A percentile compares a stretch with the other conserved stretches of the same genome.
Conservation (phyloP, 1,284 basidiomycete genomes). For the Moesziomyces sp. region DNA sequence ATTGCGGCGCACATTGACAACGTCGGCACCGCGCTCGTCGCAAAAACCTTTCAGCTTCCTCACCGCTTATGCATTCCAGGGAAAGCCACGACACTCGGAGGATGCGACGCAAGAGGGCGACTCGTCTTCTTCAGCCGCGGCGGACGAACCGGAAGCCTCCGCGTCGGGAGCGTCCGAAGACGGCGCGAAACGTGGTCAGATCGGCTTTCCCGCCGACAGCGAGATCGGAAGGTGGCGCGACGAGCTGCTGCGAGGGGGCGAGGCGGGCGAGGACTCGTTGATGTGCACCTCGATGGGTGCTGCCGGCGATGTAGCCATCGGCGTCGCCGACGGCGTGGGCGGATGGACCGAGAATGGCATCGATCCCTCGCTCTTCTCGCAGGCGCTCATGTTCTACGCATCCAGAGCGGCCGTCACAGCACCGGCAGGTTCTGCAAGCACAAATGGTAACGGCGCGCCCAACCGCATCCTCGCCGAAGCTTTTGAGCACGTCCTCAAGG, state of each 20-base stretch:
- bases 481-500: conserved; percentile 77
- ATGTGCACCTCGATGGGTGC: conserved; percentile 74
- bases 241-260: conserved; percentile 70
- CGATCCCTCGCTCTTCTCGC: conserved; percentile 81
- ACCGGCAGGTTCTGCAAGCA: conserved; percentile 12
- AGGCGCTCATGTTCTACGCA: conserved; percentile 78
- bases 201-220: conserved; percentile 75
- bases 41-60: conserved; percentile 74
- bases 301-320: conserved; percentile 79
- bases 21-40: conserved; percentile 21
- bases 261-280: conserved; percentile 70
- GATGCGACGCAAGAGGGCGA: conserved; percentile 34
- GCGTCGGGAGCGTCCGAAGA: conserved; percentile 5
- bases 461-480: conserved; percentile 77
- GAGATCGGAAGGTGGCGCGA: conserved; percentile 80
- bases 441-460: conserved; percentile 37
- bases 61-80: conserved; percentile 80
- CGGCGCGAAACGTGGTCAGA: conserved; percentile 59
- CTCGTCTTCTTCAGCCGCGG: conserved; percentile 17
- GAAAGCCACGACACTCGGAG: conserved; percentile 73
- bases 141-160: conserved; percentile 21
- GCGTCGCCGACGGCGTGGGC: conserved; percentile 77
- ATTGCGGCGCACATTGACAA: conserved; percentile 21
- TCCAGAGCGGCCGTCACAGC: conserved; percentile 69
- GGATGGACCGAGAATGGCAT: conserved; percentile 81